Conservation (phyloP, 2,329 filamentous ascomycete species). For the Ploettnerulaceae sp. region DNA sequence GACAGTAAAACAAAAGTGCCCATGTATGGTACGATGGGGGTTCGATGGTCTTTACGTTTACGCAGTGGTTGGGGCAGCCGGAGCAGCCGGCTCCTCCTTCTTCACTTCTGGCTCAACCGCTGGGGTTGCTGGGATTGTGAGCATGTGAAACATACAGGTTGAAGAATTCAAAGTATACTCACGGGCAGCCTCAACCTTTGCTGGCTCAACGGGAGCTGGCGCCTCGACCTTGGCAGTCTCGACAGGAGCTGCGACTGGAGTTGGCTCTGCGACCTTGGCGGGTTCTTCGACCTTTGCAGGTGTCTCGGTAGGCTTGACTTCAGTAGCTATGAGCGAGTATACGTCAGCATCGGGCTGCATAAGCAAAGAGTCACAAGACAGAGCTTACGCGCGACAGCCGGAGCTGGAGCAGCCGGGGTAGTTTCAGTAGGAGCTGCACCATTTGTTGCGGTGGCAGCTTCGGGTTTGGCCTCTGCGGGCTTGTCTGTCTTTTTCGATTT, state of each 20-base stretch:
- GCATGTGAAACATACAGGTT: background rate
- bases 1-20: conserved; percentile 12
- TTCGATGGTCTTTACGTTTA: conserved; percentile 12
- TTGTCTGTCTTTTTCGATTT: conserved; percentile 27
- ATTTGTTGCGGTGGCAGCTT: conserved; percentile 14
- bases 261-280: conserved; percentile 21
- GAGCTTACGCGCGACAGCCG: conserved; percentile 20
- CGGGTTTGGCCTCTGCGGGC: conserved; percentile 16
- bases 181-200: conserved; percentile 18
- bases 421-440: conserved; percentile 19
- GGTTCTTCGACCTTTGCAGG: too few species aligned
- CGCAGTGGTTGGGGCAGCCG: conserved; percentile 18
- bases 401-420: conserved; percentile 19
- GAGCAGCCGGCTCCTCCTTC: conserved; percentile 18
- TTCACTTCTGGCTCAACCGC: conserved; percentile 16
- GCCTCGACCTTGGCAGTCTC: conserved; percentile 21
- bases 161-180: background rate
- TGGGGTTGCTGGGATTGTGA: conserved; percentile 15
- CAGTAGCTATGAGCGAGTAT: conserved; percentile 12
- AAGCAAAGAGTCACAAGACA: conserved; percentile 7
- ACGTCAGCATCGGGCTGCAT: conserved; percentile 14
- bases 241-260: conserved; percentile 9
- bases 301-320: conserved; percentile 19
- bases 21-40: conserved; percentile 4
- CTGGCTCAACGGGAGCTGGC: conserved; percentile 19